Base-by-base conservation (phyloP, 306 rosid genomes). In the Acacia confusa region DNA sequence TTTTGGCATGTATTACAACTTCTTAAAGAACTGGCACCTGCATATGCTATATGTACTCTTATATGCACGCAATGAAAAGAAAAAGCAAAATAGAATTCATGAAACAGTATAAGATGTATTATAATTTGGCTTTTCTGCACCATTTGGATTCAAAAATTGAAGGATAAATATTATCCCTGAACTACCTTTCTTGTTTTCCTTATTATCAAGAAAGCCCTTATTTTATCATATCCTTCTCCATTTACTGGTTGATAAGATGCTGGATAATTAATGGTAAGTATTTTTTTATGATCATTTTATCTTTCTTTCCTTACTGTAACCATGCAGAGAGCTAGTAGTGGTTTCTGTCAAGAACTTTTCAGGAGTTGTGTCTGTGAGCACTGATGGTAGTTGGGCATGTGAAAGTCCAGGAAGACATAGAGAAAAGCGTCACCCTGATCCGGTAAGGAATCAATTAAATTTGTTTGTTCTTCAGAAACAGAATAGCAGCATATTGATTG, bases 301-400 rank as follows among this genome's bases (percentile, higher is more conserved):
- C 20, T 43, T 82, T 85, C 27, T 36, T 32, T 44, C 78, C 12
- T 45, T 30, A 75, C 4, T 71, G 57, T 50, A 25, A 64, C 76
- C 15, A 48, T 84, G 76, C 81, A 92, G 99, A 78, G 96, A 87
- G 87, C 86, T 89, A 36, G 74, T 50, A 70, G 92, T 95, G 86
- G 70, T 90, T 50, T 83, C 91, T 14, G 99, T 95, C 82, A 92
- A 89, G 90, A 95, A 92, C 78, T 84, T 86, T 73, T 81, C 91
- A 0, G 98, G 97, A 78, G 81, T 95, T 79, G 67, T 95, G 55
- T 84, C 91, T 28, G 75, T 89, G 78, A 88, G 80, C 70, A 82
- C 83, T 0, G 94, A 88, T 86, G 96, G 94, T 57, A 76, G 82
- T 78, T 95, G 98, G 98, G 83, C 58, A 60, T 89, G 89, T 65